These are phyloP conservation scores for Solanum rostratum DNA, from an alignment of 257 asterid genomes.

Conservation along the genomic window DNA sequence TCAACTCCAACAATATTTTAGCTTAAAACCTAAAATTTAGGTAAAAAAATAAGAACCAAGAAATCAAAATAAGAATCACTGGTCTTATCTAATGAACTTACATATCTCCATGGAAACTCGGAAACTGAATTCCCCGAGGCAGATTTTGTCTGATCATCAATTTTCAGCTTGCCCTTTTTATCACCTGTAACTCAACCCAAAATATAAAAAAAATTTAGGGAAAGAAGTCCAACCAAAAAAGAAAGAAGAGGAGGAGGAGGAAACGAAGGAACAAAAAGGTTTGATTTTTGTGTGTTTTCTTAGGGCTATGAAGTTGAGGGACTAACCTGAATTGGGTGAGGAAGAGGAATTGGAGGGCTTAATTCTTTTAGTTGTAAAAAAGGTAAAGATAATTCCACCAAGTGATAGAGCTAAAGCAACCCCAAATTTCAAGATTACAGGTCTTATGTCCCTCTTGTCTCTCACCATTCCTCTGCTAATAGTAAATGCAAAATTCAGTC, in stretches of 20 bases:
- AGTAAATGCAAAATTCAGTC: not conserved
- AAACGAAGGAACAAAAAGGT: not conserved
- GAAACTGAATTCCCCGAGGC: not conserved
- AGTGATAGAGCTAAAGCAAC: slow-evolving; percentile 58
- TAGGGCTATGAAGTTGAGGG: not conserved
- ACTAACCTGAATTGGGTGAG: slow-evolving; percentile 41
- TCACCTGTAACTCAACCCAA: slow-evolving; percentile 1
- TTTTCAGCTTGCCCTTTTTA: slow-evolving; percentile 11
- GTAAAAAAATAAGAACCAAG: not conserved
- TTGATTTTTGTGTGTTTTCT: not conserved
- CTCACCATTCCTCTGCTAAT: slow-evolving; percentile 3
- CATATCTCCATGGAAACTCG: not conserved
- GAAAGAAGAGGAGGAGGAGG: not conserved
- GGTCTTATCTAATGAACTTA: not conserved
- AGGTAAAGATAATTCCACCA: slow-evolving; percentile 65
- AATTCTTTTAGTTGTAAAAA: slow-evolving; percentile 25
- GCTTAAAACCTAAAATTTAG: not conserved
- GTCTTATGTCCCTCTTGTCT: slow-evolving; percentile 42
- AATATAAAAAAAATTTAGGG: not conserved
- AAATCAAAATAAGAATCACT: not conserved
- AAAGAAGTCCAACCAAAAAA: not conserved
- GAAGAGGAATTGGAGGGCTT: slow-evolving; percentile 29
- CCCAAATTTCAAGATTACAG: slow-evolving; percentile 56
- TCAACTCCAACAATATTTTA: not conserved
- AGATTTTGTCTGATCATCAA: slow-evolving; percentile 5